Percentiles rank a stretch among this genome's conserved stretches.
These are phyloP conservation scores for Pseudocercospora vitis DNA, from an alignment of 2,329 filamentous ascomycete genomes.

Conservation along the genomic window DNA sequence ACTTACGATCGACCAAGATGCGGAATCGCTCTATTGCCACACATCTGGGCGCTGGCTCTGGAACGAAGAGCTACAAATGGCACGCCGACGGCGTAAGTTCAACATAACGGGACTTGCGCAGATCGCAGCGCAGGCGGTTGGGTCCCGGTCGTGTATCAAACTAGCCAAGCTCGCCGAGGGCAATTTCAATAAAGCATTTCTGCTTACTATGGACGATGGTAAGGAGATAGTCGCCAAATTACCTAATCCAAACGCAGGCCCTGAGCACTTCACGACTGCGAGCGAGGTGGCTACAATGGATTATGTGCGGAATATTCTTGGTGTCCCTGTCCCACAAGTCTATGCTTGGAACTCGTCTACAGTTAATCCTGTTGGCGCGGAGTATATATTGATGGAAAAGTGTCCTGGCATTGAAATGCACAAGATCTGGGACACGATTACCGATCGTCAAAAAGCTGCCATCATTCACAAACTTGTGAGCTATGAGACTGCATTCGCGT, in stretches of 20 bases:
- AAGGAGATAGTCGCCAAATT: constrained; percentile 40
- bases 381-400: too few species aligned
- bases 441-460: too few species aligned
- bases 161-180: constrained; percentile 38
- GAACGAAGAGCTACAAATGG: constrained; percentile 17
- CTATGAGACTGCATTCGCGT: too few species aligned
- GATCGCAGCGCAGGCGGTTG: constrained; percentile 31
- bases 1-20: too few species aligned
- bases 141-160: constrained; percentile 31
- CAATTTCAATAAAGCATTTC: constrained; percentile 39
- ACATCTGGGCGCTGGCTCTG: constrained; percentile 18
- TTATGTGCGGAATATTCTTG: constrained; percentile 21
- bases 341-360: too few species aligned
- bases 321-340: constrained; percentile 28
- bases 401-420: too few species aligned
- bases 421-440: too few species aligned
- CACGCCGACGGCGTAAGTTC: constrained; percentile 29
- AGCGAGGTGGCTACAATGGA: constrained; percentile 44
- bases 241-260: constrained; percentile 41
- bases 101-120: constrained; percentile 34
- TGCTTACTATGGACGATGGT: constrained; percentile 41
- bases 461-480: too few species aligned
- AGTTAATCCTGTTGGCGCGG: too few species aligned
- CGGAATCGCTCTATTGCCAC: too few species aligned
- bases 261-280: constrained; percentile 39